phyloP scores from a whole-genome alignment of 495 filamentous ascomycete genomes.

The Saxophila tyrrhenica region DNA sequence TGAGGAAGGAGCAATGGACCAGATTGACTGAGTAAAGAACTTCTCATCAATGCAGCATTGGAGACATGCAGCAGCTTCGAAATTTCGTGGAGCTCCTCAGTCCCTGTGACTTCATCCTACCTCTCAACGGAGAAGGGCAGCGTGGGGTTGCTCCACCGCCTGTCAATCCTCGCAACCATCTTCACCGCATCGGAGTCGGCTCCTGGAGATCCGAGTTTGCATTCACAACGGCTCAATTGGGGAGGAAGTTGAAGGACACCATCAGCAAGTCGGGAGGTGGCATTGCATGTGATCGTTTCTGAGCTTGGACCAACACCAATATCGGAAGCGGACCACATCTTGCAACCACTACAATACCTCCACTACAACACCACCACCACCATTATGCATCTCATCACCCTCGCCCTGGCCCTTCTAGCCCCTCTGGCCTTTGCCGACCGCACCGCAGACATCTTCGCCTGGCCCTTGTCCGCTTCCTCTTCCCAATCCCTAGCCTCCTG shows the following conservation, averaged over 20 bases:
- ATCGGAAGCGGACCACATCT: too few species aligned
- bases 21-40: not conserved
- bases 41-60: not conserved
- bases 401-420: not conserved
- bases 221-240: not conserved
- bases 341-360: not conserved
- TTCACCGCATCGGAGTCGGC: not conserved
- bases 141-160: not conserved
- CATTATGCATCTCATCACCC: not conserved
- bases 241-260: too few species aligned
- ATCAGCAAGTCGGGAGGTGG: too few species aligned
- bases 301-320: too few species aligned
- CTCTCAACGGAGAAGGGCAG: not conserved
- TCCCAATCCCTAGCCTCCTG: conserved; percentile 25
- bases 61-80: not conserved
- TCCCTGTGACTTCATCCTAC: not conserved
- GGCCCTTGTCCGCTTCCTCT: conserved; percentile 20
- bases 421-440: not conserved
- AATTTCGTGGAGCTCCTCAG: not conserved
- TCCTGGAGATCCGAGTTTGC: not conserved
- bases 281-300: too few species aligned
- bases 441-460: conserved; percentile 19
- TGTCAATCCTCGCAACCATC: not conserved
- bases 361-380: not conserved
- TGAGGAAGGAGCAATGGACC: not conserved